A percentile compares a stretch with the other conserved stretches of the same genome.
Evolutionary conservation across 1,139 yeast species (phyloP).

Genomic region (Blastobotrys indianensis): DNA sequence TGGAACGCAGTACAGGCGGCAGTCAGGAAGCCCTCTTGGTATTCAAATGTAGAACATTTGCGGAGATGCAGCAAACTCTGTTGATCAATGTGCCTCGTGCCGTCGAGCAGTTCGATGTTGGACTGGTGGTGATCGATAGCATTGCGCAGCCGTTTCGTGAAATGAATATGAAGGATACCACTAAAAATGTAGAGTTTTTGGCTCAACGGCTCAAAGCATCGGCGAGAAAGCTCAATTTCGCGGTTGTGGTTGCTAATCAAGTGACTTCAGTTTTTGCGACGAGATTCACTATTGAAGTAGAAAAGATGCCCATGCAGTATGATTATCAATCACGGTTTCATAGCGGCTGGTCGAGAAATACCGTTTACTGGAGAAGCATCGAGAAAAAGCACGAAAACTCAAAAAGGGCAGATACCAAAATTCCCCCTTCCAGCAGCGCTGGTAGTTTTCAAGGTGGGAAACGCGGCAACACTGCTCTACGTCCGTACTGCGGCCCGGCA

Average conservation of each 20-base stretch:
- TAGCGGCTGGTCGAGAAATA: slow-evolving; percentile 61
- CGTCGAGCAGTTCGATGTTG: slow-evolving; percentile 39
- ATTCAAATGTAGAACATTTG: slow-evolving; percentile 59
- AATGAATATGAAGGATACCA: slow-evolving; percentile 34
- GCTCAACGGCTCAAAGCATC: slow-evolving; percentile 38
- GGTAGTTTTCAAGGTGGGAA: background rate
- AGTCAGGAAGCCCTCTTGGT: slow-evolving; percentile 44
- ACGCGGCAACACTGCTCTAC: slow-evolving; percentile 30
- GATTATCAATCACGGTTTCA: slow-evolving; percentile 70
- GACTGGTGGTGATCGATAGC: slow-evolving; percentile 66
- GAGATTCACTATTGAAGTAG: slow-evolving; percentile 20
- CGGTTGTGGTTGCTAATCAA: slow-evolving; percentile 74
- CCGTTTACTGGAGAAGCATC: slow-evolving; percentile 5
- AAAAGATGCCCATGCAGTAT: slow-evolving; percentile 27
- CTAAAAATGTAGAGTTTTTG: slow-evolving; percentile 3
- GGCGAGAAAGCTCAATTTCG: slow-evolving; percentile 46
- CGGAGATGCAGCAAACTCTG: slow-evolving; percentile 67
- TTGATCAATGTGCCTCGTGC: slow-evolving; percentile 64
- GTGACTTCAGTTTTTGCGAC: slow-evolving; percentile 49
- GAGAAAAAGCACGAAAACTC: slow-evolving; percentile 2
- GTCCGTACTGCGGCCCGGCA: slow-evolving; percentile 41
- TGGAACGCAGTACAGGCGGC: slow-evolving; percentile 5
- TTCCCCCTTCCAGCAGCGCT: slow-evolving; percentile 11
- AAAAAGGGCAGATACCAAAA: background rate
- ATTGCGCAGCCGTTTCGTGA: slow-evolving; percentile 81